These are phyloP conservation scores for Casaregolazyma lundiana DNA, from an alignment of 1,139 yeast genomes.

Conservation along the genomic window DNA sequence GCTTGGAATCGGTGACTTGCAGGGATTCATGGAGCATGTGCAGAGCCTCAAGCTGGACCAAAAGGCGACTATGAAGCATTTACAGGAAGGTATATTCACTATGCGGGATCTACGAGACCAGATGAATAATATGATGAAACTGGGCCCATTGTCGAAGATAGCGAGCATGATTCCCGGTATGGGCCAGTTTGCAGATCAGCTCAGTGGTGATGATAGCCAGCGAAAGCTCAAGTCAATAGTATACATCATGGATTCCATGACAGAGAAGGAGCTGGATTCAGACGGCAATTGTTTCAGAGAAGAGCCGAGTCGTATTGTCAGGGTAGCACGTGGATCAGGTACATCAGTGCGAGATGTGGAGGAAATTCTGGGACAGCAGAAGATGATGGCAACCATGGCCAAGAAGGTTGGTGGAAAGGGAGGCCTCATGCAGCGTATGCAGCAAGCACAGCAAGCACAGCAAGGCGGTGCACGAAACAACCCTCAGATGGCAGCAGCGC, in stretches of 20 bases:
- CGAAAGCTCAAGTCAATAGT: conserved; percentile 82
- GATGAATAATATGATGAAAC: conserved; percentile 89
- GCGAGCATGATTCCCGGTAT: conserved; percentile 94
- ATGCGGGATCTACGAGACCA: conserved; percentile 89
- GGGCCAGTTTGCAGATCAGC: conserved; percentile 76
- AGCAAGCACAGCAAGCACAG: conserved; percentile 32
- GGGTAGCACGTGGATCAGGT: conserved; percentile 97
- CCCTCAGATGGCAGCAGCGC: conserved; percentile 37
- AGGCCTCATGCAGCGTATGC: conserved; percentile 39
- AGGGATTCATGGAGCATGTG: conserved; percentile 90
- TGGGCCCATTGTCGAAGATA: conserved; percentile 93
- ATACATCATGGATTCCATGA: conserved; percentile 94
- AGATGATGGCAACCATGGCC: conserved; percentile 95
- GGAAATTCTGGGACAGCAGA: conserved; percentile 85
- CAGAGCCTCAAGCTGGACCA: conserved; percentile 86
- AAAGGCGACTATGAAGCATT: conserved; percentile 85
- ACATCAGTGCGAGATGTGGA: conserved; percentile 91
- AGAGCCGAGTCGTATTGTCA: conserved; percentile 78
- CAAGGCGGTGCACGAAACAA: conserved; percentile 26
- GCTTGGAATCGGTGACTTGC: conserved; percentile 93
- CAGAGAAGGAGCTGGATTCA: conserved; percentile 81
- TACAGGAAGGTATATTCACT: conserved; percentile 93
- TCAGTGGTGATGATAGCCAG: conserved; percentile 81
- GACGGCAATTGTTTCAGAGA: conserved; percentile 80
- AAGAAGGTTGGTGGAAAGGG: conserved; percentile 55